These are phyloP conservation scores for Quercus ilex DNA, from an alignment of 306 rosid species.

Conservation along the genomic window DNA sequence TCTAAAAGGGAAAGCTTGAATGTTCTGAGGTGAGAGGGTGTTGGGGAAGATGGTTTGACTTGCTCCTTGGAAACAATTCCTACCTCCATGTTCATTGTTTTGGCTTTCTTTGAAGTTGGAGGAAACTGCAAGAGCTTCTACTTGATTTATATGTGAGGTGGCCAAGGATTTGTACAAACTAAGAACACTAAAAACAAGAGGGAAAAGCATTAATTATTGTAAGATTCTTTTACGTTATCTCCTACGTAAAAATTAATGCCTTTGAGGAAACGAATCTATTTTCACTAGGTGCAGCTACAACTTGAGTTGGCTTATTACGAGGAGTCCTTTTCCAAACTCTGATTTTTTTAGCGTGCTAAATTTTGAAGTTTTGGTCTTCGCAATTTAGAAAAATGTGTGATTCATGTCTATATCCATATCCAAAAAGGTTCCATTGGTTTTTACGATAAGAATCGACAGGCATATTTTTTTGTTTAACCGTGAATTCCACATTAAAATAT, in stretches of 20 bases:
- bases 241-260: too few species aligned
- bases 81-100: slow-evolving; percentile 1
- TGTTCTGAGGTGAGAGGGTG: slow-evolving; percentile 31
- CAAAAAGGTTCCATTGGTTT: too few species aligned
- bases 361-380: too few species aligned
- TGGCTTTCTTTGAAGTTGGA: background rate
- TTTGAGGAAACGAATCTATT: background rate
- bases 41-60: slow-evolving; percentile 39
- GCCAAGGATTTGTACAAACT: background rate
- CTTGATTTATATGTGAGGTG: background rate
- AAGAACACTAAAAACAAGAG: too few species aligned
- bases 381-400: too few species aligned
- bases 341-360: background rate
- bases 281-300: background rate
- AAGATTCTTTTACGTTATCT: background rate
- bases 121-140: background rate
- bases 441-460: background rate
- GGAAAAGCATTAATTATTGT: background rate
- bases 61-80: slow-evolving; percentile 10
- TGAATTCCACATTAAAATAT: background rate
- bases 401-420: too few species aligned
- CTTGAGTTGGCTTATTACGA: background rate
- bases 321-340: background rate
- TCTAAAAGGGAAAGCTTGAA: slow-evolving; percentile 36
- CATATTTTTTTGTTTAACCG: background rate